Conservation (phyloP, 768 basidiomycete genomes). For the Pisolithus microcarpus region DNA sequence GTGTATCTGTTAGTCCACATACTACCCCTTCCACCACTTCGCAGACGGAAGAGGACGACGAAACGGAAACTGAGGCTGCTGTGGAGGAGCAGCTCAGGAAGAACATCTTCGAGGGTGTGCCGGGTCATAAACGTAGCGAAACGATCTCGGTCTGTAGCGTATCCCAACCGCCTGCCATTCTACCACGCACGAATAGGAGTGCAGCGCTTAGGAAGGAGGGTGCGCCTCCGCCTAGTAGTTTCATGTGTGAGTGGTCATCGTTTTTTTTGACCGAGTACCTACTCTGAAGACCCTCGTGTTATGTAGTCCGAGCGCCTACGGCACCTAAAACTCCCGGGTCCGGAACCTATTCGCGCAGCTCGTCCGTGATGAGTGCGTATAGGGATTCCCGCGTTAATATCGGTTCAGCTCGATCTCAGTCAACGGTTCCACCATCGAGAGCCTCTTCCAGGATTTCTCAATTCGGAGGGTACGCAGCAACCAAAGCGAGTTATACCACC, state of each 20-base stretch:
- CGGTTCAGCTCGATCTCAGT: constrained; percentile 12
- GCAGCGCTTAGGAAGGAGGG: constrained; percentile 40
- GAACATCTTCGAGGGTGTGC: constrained; percentile 68
- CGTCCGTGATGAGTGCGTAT: constrained; percentile 31
- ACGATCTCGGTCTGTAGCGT: constrained; percentile 61
- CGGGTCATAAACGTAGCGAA: constrained; percentile 78
- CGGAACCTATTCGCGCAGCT: constrained; percentile 33
- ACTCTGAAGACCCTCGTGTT: constrained; percentile 4
- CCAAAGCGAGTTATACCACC: too few species aligned
- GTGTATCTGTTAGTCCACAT: constrained; percentile 13
- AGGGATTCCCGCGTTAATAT: constrained; percentile 8
- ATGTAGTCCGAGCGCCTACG: constrained; percentile 41
- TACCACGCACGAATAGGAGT: constrained; percentile 39
- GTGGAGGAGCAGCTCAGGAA: constrained; percentile 20
- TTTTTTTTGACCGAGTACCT: neutral
- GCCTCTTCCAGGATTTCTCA: constrained; percentile 37
- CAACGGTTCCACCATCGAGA: constrained; percentile 25
- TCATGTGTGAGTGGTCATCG: constrained; percentile 50
- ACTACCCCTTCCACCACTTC: neutral
- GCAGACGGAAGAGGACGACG: constrained; percentile 22
- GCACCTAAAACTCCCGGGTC: constrained; percentile 35
- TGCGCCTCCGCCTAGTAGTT: constrained; percentile 55
- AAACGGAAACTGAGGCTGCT: constrained; percentile 18
- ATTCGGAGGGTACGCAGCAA: constrained; percentile 7
- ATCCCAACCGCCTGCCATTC: constrained; percentile 32